Conservation (phyloP, 192 early-diverging fungal species). For the Glomus cerebriforme region DNA sequence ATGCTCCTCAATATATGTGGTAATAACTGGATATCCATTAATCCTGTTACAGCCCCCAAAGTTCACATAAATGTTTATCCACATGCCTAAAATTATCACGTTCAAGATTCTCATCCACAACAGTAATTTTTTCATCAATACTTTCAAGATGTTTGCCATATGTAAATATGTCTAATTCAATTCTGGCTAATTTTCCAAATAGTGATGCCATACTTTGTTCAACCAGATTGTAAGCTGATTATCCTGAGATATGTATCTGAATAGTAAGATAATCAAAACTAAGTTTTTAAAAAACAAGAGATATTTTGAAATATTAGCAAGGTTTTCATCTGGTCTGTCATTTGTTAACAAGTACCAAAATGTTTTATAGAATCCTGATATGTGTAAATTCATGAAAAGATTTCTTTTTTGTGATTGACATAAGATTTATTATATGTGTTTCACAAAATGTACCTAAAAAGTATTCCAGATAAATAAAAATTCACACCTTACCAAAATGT, state of each 20-base stretch:
- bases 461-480: not conserved
- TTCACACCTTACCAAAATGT: not conserved
- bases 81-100: not conserved
- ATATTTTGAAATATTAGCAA: slow-evolving; percentile 8
- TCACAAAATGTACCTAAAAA: too few species aligned
- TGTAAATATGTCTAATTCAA: not conserved
- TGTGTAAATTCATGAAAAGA: not conserved
- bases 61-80: not conserved
- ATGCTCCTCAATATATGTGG: not conserved
- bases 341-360: not conserved
- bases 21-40: not conserved
- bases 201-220: not conserved
- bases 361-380: not conserved
- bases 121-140: not conserved
- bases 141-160: not conserved
- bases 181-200: not conserved
- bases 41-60: not conserved
- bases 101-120: not conserved
- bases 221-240: not conserved
- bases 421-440: not conserved
- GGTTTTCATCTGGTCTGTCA: not conserved
- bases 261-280: not conserved
- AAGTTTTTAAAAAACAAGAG: not conserved
- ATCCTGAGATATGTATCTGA: not conserved
- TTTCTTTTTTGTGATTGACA: not conserved